Base-by-base conservation (phyloP, 257 asterid genomes). In the Nemophila menziesii region DNA sequence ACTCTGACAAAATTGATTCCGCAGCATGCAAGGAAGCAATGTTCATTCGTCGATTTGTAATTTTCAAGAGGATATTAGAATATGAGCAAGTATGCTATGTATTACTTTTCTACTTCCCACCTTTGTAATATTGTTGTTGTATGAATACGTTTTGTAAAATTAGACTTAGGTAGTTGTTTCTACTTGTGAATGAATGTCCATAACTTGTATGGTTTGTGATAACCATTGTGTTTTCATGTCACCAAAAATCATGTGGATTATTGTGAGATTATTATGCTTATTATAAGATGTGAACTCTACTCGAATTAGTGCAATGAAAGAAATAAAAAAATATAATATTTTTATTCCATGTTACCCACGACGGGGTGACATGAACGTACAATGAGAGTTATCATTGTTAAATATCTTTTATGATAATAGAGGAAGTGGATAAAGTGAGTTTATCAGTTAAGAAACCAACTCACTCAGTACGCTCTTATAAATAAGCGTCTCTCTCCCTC, bases 21-120 rank as follows among this genome's bases (percentile, higher is more conserved):
- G 0, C 92, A 80, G 76, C 95, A 84, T 55, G 84, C 95, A 20
- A 54, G 83, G 52, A 84, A 74, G 71, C 90, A 80, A 29, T 77
- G 81, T 50, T 71, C 80, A 52, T 63, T 75, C 56, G n/a, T n/a
- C n/a, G n/a, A n/a, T n/a, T n/a, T n/a, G 45, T 82, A 74, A 79
- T 34, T 62, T 51, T 41, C 24, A 22, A 22, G 38, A 33, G 39
- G 46, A 44, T 57, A 11, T 29, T 55, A 57, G 48, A 48, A 54
- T 44, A 16, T 19, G 18, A 3, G 22, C 33, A 41, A 48, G 44
- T 42, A 29, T 56, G 38, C 23, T 38, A 36, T 33, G n/a, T n/a
- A n/a, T n/a, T n/a, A n/a, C n/a, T n/a, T n/a, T n/a, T n/a, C n/a
- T n/a, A n/a, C n/a, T n/a, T n/a, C n/a, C n/a, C n/a, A n/a, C n/a